Evolutionary conservation across 805 yeast genomes (phyloP).

Genomic region (Candida silvatica): DNA sequence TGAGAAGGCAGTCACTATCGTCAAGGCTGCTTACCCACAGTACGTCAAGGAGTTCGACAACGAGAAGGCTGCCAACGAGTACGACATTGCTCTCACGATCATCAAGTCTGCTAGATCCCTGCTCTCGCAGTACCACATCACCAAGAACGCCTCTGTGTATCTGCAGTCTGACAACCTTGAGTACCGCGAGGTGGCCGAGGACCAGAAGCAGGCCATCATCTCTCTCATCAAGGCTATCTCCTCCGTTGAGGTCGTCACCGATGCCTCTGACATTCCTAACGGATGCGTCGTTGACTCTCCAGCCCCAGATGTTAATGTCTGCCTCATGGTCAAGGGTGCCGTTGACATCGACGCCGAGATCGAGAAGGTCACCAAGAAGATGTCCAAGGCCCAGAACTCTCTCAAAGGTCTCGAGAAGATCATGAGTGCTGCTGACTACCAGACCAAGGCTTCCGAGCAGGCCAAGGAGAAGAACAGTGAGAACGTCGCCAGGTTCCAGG

Average conservation of each 20-base stretch:
- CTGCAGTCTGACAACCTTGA: conserved; percentile 57
- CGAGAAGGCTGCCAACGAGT: conserved; percentile 58
- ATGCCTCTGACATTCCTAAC: conserved; percentile 55
- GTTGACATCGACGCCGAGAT: conserved; percentile 91
- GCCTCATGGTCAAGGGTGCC: conserved; percentile 88
- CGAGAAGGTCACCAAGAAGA: conserved; percentile 69
- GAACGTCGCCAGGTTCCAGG: conserved; percentile 60
- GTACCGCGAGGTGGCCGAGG: conserved; percentile 42
- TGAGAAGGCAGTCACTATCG: conserved; percentile 64
- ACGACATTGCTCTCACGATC: conserved; percentile 76
- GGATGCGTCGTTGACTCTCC: conserved; percentile 88
- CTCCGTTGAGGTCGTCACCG: conserved; percentile 54
- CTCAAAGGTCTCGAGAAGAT: conserved; percentile 61
- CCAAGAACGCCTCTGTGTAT: conserved; percentile 80
- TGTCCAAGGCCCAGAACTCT: conserved; percentile 53
- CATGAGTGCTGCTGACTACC: conserved; percentile 66
- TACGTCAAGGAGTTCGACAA: conserved; percentile 55
- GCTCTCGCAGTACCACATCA: conserved; percentile 80
- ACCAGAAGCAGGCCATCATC: conserved; percentile 80
- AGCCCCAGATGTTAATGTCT: conserved; percentile 75
- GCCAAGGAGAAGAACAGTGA: conserved; percentile 71
- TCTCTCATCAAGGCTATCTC: conserved; percentile 89
- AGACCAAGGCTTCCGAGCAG: conserved; percentile 72
- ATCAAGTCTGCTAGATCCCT: conserved; percentile 90
- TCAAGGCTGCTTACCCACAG: conserved; percentile 72